phyloP scores from a whole-genome alignment of 2,329 filamentous ascomycete genomes.

The Alternaria hordeiaustralica region DNA sequence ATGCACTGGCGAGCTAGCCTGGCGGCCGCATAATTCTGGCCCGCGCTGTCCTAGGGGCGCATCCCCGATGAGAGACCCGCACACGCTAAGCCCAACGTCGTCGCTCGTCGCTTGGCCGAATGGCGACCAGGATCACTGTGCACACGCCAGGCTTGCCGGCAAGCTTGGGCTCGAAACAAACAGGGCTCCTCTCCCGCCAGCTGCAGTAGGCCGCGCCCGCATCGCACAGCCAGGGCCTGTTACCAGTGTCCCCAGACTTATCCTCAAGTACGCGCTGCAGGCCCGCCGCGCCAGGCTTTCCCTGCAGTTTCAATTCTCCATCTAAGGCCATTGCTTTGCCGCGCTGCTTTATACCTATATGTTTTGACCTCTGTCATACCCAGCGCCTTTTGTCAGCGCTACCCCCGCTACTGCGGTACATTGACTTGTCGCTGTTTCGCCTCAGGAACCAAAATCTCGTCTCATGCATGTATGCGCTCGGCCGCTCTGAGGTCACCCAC shows the following conservation, averaged over 20 bases:
- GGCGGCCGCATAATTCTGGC: constrained; percentile 39
- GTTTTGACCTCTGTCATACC: constrained; percentile 31
- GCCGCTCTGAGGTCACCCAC: constrained; percentile 41
- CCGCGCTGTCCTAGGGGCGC: constrained; percentile 33
- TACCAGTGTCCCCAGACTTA: constrained; percentile 38
- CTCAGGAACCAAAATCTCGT: constrained; percentile 42
- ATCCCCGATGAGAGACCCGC: constrained; percentile 42
- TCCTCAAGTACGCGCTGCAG: constrained; percentile 47
- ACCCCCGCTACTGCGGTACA: constrained; percentile 33
- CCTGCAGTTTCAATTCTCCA: constrained; percentile 38
- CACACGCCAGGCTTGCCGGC: constrained; percentile 34
- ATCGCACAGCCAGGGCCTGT: constrained; percentile 42
- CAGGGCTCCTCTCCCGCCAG: constrained; percentile 37
- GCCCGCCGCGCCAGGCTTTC: constrained; percentile 39
- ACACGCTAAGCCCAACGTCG: constrained; percentile 41
- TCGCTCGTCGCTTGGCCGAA: constrained; percentile 37
- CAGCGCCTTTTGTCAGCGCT: constrained; percentile 38
- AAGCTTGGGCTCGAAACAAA: constrained; percentile 41
- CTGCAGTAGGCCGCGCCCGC: constrained; percentile 46
- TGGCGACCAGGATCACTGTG: constrained; percentile 33
- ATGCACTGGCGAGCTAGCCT: constrained; percentile 27
- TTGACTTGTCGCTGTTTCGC: constrained; percentile 39
- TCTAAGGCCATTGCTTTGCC: constrained; percentile 29
- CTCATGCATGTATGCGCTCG: constrained; percentile 50
- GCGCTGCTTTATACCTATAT: constrained; percentile 26